Evolutionary conservation across 2,329 filamentous ascomycete species (phyloP), one percentile per base, ranked within the genome.

Genomic region (Claviceps fusiformis): DNA sequence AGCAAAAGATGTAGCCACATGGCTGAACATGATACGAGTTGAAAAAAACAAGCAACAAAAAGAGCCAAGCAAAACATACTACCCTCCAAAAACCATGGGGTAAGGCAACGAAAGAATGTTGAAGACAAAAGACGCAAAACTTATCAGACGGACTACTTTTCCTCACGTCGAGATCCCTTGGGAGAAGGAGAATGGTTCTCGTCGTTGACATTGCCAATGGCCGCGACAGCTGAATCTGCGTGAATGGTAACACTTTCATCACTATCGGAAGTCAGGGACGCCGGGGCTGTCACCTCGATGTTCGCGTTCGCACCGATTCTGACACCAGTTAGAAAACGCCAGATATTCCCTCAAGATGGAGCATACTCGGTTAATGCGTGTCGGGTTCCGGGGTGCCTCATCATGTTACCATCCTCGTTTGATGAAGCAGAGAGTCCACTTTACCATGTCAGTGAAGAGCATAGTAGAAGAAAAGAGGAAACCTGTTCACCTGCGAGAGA

Each of bases 171-270:
- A 57, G 74, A 73, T 62, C 69, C 67, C 61, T 76, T 77, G 56
- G 66, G 62, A 15, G 68, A 65, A 31, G 78, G 77, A 47, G 78
- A 80, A 31, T 73, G 75, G 59, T 74, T 69, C 60, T 73, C 70
- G 63, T 73, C 75, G 59, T 71, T 71, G 54, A 70, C 63, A 57
- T 56, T 57, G 56, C 54, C 57, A 52, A 54, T 55, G 55, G 55
- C 57, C 53, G 70, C 72, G 54, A 71, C 67, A 53, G 71, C 72
- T 55, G 73, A 72, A 58, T 80, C 76, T 50, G 77, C 73, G 57
- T 75, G 73, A 61, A 81, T 73, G n/a, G 78, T 80, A 55, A 75
- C 72, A 57, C 73, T 75, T 62, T 81, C 78, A 59, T 79, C 76
- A 56, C 70, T 75, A 59, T 78, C 75, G 50, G 75, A 78, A 54